These are phyloP conservation scores for Irpex sp. DNA, from an alignment of 1,284 basidiomycete species.

Conservation along the genomic window DNA sequence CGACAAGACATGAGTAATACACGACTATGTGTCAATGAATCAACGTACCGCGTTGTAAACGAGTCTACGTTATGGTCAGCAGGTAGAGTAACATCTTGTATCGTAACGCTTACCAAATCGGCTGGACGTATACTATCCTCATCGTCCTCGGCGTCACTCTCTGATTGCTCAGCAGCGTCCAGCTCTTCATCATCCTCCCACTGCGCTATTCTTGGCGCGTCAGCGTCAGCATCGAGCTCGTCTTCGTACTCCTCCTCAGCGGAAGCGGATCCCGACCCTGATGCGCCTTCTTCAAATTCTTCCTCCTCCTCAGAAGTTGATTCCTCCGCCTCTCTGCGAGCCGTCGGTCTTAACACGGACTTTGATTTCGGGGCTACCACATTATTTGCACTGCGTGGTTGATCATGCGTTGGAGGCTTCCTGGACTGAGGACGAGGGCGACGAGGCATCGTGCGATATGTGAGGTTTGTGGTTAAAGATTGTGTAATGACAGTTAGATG, in stretches of 20 bases:
- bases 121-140: conserved; percentile 14
- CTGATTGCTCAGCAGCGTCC: conserved; percentile 20
- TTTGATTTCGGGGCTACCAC: not conserved
- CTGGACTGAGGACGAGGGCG: conserved; percentile 27
- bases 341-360: not conserved
- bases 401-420: conserved; percentile 9
- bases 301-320: conserved; percentile 8
- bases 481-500: not conserved
- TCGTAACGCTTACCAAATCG: conserved; percentile 17
- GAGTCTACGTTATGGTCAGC: conserved; percentile 27
- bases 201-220: conserved; percentile 28
- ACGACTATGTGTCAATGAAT: conserved; percentile 12
- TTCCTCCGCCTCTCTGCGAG: conserved; percentile 3
- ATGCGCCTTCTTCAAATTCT: conserved; percentile 5
- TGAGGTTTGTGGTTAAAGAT: not conserved
- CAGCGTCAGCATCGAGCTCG: conserved; percentile 24
- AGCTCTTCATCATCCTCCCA: conserved; percentile 34
- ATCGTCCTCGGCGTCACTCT: conserved; percentile 17
- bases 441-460: conserved; percentile 23
- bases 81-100: not conserved
- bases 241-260: conserved; percentile 13
- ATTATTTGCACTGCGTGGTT: not conserved
- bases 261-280: conserved; percentile 2
- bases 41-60: conserved; percentile 31
- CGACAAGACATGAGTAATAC: not conserved